Percentiles rank a stretch among this genome's conserved stretches.
These are phyloP conservation scores for Osmanthus fragrans DNA, from an alignment of 257 asterid species.

Conservation along the genomic window DNA sequence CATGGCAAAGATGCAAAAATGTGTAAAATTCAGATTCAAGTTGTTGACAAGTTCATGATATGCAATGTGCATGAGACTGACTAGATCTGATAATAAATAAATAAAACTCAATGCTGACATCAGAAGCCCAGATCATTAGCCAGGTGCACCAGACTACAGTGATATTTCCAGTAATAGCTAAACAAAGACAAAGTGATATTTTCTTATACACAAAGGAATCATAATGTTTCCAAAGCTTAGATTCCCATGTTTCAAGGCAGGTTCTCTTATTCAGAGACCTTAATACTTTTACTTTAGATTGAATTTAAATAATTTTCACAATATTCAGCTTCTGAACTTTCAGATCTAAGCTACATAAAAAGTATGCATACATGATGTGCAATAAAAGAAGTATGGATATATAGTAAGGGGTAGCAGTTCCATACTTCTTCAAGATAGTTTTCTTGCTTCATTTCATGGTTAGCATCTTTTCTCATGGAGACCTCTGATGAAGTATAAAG, in stretches of 20 bases:
- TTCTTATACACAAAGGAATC: neutral
- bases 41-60: neutral
- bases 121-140: neutral
- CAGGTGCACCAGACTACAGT: neutral
- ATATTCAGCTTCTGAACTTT: conserved; percentile 17
- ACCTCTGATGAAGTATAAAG: conserved; percentile 46
- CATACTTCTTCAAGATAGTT: conserved; percentile 64
- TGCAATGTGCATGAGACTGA: neutral
- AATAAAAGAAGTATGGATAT: conserved; percentile 8
- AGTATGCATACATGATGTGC: conserved; percentile 5
- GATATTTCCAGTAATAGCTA: neutral
- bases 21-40: neutral
- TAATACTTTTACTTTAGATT: neutral
- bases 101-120: neutral
- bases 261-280: neutral
- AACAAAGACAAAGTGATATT: neutral
- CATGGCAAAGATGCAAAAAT: conserved; percentile 4
- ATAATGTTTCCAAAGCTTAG: neutral
- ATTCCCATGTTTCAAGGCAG: conserved; percentile 1
- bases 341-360: conserved; percentile 1
- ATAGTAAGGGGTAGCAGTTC: conserved; percentile 32
- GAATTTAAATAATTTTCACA: neutral
- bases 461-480: conserved; percentile 48
- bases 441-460: conserved; percentile 44
- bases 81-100: neutral